A percentile compares a stretch with the other conserved stretches of the same genome.
Evolutionary conservation across 345 rosid species (phyloP).

Genomic region (Gynandropsis gynandra): DNA sequence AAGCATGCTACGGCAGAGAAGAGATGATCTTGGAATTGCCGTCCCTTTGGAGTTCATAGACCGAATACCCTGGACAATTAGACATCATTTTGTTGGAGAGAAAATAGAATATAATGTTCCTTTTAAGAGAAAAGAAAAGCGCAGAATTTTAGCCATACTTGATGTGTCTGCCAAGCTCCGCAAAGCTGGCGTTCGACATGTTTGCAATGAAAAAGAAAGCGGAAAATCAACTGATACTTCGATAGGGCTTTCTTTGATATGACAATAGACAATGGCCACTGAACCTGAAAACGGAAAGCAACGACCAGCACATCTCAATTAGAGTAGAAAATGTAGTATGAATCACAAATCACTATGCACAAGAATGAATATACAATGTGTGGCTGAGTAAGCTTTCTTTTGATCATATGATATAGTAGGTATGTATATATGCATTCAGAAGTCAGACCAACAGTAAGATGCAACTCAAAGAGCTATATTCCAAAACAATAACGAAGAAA

Average conservation of each 20-base stretch:
- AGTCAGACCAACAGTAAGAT: too few species aligned
- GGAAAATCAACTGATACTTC: slow-evolving; percentile 69
- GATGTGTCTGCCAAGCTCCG: slow-evolving; percentile 91
- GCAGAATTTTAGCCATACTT: slow-evolving; percentile 41
- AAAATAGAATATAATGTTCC: slow-evolving; percentile 8
- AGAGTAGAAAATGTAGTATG: not conserved
- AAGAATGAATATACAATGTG: slow-evolving; percentile 3
- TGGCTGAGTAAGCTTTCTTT: not conserved
- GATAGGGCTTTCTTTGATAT: slow-evolving; percentile 63
- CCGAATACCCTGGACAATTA: slow-evolving; percentile 61
- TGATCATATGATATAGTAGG: too few species aligned
- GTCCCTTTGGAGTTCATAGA: slow-evolving; percentile 64
- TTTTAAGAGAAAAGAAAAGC: slow-evolving; percentile 5
- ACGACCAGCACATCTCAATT: slow-evolving; percentile 14
- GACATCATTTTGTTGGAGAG: slow-evolving; percentile 22
- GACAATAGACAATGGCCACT: slow-evolving; percentile 81
- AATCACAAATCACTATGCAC: not conserved
- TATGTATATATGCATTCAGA: too few species aligned
- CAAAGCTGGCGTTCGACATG: slow-evolving; percentile 75
- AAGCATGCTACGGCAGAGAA: slow-evolving; percentile 97
- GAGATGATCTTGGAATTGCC: slow-evolving; percentile 78
- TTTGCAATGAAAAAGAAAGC: slow-evolving; percentile 65
- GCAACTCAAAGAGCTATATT: not conserved
- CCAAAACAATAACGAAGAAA: not conserved
- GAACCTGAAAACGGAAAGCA: slow-evolving; percentile 54